Evolutionary conservation across 768 basidiomycete species (phyloP).

Genomic region (Chiua virens): DNA sequence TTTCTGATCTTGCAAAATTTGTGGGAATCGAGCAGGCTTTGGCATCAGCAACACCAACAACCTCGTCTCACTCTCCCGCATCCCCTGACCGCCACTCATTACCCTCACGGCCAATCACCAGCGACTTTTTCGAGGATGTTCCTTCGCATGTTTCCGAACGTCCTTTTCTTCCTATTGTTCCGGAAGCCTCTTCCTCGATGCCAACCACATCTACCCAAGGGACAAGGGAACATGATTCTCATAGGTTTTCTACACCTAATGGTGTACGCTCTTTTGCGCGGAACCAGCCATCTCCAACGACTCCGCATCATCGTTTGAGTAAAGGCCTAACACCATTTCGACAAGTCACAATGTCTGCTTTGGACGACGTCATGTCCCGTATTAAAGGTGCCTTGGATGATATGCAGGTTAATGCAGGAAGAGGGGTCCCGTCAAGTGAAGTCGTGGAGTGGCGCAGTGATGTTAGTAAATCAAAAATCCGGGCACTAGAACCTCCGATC

Average conservation of each 20-base stretch:
- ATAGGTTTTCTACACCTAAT: constrained; percentile 18
- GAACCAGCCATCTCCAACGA: constrained; percentile 15
- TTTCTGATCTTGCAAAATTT: constrained; percentile 72
- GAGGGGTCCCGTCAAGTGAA: constrained; percentile 15
- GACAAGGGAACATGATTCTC: constrained; percentile 20
- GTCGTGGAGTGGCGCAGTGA: constrained; percentile 21
- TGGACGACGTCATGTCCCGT: constrained; percentile 82
- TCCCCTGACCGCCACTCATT: constrained; percentile 26
- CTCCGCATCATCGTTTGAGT: constrained; percentile 21
- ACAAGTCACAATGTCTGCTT: constrained; percentile 64
- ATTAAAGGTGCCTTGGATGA: constrained; percentile 78
- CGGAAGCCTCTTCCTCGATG: constrained; percentile 8
- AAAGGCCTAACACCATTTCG: constrained; percentile 35
- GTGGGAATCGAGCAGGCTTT: constrained; percentile 41
- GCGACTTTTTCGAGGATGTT: constrained; percentile 70
- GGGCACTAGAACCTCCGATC: constrained; percentile 15
- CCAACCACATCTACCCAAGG: constrained; percentile 4
- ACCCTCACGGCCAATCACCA: constrained; percentile 53
- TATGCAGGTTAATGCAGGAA: constrained; percentile 54
- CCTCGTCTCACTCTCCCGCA: constrained; percentile 18
- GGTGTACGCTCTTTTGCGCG: constrained; percentile 15
- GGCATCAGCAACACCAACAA: constrained; percentile 9
- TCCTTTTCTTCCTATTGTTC: constrained; percentile 12
- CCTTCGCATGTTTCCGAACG: constrained; percentile 26
- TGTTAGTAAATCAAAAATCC: constrained; percentile 21